Evolutionary conservation across 2,329 filamentous ascomycete species (phyloP), one percentile per base, ranked within the genome.

Genomic region (Trichoderma sp.): DNA sequence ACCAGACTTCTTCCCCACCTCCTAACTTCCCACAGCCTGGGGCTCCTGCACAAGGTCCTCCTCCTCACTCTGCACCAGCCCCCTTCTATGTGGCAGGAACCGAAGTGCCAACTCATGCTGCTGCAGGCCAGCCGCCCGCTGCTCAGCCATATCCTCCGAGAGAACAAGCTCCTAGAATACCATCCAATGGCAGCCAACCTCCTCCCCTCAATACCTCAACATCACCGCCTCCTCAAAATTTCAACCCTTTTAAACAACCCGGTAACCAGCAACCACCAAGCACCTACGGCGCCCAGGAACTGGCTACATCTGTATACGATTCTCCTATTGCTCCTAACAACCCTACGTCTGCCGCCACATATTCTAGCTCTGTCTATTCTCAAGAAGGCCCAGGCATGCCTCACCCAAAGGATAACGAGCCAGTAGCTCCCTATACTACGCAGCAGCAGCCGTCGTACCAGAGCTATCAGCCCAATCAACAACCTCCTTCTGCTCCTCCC

Each of bases 231-330:
- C 84, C 85, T 2, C 82, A 82, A 32, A 75, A 75, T 64, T 80
- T 81, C 73, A 81, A 80, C 53, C 80, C 85, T 50, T 89, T 89
- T 76, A 79, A 83, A 6, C 80, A 81, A 62, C 77, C 77, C 61
- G 71, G 73, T 3, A 73, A 70, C n/a, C 79, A 78, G 65, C 73
- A 71, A 59, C 69, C 70, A 36, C 70, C 74, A 58, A 76, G 75
- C 47, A 79, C 84, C 6, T 88, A 88, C 73, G 76, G 64, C 32
- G 88, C 92, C 0, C 93, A 95, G 81, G 93, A 95, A 81, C 84
- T 95, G 61, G 91, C 92, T 30, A 94, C 92, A 0, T 92, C 92
- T 1, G 89, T 88, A 11, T 95, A 94, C 77, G 92, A 94, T 80
- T 92, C 92, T 4, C 92, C 92, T 55, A 86, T 92, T 50, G 88